A percentile compares a stretch with the other conserved stretches of the same genome.
These are phyloP conservation scores for Colletotrichum sp. DNA, from an alignment of 2,329 filamentous ascomycete genomes.

Conservation along the genomic window DNA sequence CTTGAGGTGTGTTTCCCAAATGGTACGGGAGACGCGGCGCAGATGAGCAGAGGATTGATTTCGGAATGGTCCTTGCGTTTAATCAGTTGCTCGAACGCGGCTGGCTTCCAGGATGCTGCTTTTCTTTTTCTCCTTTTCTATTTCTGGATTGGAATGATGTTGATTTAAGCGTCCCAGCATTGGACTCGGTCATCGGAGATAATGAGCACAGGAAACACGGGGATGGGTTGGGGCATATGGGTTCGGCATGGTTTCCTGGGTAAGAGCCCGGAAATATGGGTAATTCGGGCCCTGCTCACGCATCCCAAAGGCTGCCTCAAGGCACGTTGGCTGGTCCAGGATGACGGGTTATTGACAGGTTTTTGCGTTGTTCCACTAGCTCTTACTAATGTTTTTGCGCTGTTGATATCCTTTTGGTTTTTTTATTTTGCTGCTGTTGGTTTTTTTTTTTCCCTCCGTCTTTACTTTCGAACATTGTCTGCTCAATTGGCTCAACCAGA, in stretches of 20 bases:
- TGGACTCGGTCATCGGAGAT: conserved; percentile 47
- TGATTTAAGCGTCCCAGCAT: conserved; percentile 25
- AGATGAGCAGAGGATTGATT: conserved; percentile 1
- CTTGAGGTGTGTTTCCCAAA: conserved; percentile 10
- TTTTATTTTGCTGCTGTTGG: conserved; percentile 6
- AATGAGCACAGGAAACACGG: conserved; percentile 39
- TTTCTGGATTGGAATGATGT: conserved; percentile 29
- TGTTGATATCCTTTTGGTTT: conserved; percentile 25
- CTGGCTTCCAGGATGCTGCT: neutral
- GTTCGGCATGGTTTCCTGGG: conserved; percentile 41
- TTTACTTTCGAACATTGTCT: conserved; percentile 20
- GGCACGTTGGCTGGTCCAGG: conserved; percentile 58
- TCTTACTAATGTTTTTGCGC: conserved; percentile 24
- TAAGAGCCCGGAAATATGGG: conserved; percentile 30
- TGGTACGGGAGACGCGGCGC: conserved; percentile 8
- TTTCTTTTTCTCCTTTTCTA: neutral
- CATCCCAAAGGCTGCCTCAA: conserved; percentile 51
- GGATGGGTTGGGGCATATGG: conserved; percentile 31
- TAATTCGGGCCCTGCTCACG: conserved; percentile 35
- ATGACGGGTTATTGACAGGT: conserved; percentile 38
- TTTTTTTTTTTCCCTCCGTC: conserved; percentile 18
- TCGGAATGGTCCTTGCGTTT: neutral
- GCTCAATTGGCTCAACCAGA: neutral
- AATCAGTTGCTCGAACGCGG: neutral
- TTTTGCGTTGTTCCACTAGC: conserved; percentile 44